Conservation (phyloP, 495 filamentous ascomycete species). For the Staphylotrichum longicolle region DNA sequence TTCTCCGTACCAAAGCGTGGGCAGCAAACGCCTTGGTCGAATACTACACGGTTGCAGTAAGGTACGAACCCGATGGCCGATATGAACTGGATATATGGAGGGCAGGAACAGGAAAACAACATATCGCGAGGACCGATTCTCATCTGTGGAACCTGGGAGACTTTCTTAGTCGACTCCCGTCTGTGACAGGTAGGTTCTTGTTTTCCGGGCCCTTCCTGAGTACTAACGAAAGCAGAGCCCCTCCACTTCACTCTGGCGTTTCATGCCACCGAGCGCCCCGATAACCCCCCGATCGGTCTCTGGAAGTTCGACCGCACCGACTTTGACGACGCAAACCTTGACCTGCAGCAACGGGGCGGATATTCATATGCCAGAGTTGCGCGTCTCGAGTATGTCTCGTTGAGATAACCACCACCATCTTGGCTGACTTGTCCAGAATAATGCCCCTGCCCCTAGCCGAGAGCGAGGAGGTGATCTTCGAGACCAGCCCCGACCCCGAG, state of each 20-base stretch:
- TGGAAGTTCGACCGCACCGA: constrained; percentile 24
- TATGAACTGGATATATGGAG: constrained; percentile 30
- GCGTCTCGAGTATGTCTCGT: constrained; percentile 12
- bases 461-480: neutral
- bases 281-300: constrained; percentile 18
- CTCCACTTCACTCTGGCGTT: constrained; percentile 26
- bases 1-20: constrained; percentile 13
- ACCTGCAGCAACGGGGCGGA: constrained; percentile 17
- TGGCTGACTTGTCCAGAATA: constrained; percentile 1
- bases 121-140: constrained; percentile 10
- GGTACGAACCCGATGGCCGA: constrained; percentile 18
- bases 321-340: constrained; percentile 25
- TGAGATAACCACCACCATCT: neutral
- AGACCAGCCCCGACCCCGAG: neutral
- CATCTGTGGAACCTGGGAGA: constrained; percentile 29
- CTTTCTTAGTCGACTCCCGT: constrained; percentile 26
- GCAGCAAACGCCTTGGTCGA: constrained; percentile 20
- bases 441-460: neutral
- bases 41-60: constrained; percentile 25
- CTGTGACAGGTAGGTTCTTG: constrained; percentile 17
- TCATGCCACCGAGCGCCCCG: constrained; percentile 18
- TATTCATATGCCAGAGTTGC: constrained; percentile 18
- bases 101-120: constrained; percentile 15
- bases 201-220: no score
- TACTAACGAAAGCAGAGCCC: constrained; percentile 11